A percentile compares a stretch with the other conserved stretches of the same genome.
Evolutionary conservation across 345 rosid genomes (phyloP).

Genomic region (Trapa bicornis): DNA sequence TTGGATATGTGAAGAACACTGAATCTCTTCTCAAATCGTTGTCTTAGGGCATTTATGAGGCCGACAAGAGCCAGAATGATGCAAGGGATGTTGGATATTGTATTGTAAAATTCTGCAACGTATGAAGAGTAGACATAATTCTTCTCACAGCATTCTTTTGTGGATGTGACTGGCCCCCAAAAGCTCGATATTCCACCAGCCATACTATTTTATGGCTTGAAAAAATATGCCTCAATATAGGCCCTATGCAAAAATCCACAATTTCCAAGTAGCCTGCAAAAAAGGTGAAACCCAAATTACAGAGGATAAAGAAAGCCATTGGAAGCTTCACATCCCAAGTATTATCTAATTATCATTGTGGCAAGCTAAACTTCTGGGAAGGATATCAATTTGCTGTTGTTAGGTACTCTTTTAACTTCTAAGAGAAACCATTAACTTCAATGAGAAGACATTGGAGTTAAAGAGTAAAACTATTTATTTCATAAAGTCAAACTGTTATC

Average conservation of each 20-base stretch:
- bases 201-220: slow-evolving; percentile 26
- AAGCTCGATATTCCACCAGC: slow-evolving; percentile 64
- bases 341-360: neutral
- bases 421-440: no score
- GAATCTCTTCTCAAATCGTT: slow-evolving; percentile 91
- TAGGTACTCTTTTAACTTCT: no score
- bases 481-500: no score
- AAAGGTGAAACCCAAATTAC: neutral
- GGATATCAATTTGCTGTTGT: no score
- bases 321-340: neutral
- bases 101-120: slow-evolving; percentile 85
- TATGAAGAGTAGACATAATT: slow-evolving; percentile 66
- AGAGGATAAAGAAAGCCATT: neutral
- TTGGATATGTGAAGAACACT: slow-evolving; percentile 83
- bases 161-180: slow-evolving; percentile 92
- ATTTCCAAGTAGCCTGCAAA: neutral
- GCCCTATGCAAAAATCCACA: neutral
- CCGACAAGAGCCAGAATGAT: slow-evolving; percentile 74
- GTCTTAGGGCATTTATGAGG: slow-evolving; percentile 71
- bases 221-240: neutral
- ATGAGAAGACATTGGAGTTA: no score
- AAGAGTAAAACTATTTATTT: no score
- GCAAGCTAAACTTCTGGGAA: neutral
- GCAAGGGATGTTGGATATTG: slow-evolving; percentile 62
- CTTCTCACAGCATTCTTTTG: slow-evolving; percentile 73